These are phyloP conservation scores for Mucor mucedo DNA, from an alignment of 371 early-diverging fungal species.

Conservation along the genomic window DNA sequence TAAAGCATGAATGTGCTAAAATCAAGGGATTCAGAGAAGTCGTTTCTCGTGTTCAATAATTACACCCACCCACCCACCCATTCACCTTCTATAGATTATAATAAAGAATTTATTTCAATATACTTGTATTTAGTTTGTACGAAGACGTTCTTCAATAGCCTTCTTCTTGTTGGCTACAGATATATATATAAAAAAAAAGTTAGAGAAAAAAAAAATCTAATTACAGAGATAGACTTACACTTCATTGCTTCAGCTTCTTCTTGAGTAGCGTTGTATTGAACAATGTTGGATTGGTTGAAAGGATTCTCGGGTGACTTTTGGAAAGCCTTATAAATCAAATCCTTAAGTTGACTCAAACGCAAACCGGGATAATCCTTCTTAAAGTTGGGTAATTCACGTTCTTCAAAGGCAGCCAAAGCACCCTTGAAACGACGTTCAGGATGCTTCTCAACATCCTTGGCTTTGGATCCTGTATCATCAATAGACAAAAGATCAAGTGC, in stretches of 20 bases:
- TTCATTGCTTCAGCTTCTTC: constrained; percentile 57
- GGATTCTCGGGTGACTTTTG: constrained; percentile 89
- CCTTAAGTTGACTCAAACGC: constrained; percentile 75
- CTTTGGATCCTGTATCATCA: constrained; percentile 39
- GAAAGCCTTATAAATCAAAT: constrained; percentile 78
- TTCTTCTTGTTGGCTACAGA: constrained; percentile 32
- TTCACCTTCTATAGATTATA: neutral
- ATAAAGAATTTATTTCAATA: constrained; percentile 2
- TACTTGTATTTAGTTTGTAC: constrained; percentile 23
- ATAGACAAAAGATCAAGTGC: constrained; percentile 70
- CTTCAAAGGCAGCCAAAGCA: constrained; percentile 75
- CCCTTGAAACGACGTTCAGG: constrained; percentile 88
- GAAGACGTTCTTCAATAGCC: constrained; percentile 42
- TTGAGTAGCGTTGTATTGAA: constrained; percentile 72
- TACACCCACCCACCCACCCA: neutral
- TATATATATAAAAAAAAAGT: neutral
- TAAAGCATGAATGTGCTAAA: constrained; percentile 30
- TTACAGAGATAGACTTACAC: constrained; percentile 24
- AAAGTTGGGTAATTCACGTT: constrained; percentile 62
- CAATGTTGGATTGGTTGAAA: constrained; percentile 77
- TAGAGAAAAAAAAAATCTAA: neutral
- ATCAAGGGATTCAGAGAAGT: constrained; percentile 38
- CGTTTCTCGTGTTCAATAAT: constrained; percentile 21
- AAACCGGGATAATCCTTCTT: constrained; percentile 77
- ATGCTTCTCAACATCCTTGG: constrained; percentile 76